Percentiles rank a stretch among this genome's conserved stretches.
Evolutionary conservation across 2,329 filamentous ascomycete species (phyloP).

Genomic region (Pyrenochaeta sp.): DNA sequence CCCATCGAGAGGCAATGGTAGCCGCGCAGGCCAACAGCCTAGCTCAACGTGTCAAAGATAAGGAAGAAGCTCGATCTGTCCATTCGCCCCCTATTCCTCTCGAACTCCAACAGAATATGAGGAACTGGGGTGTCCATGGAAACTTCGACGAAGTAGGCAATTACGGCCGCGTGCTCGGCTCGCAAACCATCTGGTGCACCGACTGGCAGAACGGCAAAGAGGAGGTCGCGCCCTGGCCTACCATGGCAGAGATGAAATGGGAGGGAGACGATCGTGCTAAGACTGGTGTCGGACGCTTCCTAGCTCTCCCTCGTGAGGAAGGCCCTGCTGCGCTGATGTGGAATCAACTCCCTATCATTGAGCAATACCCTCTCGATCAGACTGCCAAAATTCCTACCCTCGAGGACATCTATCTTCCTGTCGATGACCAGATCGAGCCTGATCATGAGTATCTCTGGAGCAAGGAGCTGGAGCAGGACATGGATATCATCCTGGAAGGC

Average conservation of each 20-base stretch:
- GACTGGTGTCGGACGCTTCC: conserved; percentile 52
- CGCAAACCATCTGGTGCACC: conserved; percentile 51
- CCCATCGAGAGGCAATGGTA: conserved; percentile 37
- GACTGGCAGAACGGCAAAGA: conserved; percentile 43
- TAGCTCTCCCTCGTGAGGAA: conserved; percentile 52
- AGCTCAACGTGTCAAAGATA: conserved; percentile 16
- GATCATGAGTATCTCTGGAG: conserved; percentile 36
- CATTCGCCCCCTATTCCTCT: conserved; percentile 9
- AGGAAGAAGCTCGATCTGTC: conserved; percentile 15
- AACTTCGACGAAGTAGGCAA: conserved; percentile 34
- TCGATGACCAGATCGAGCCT: conserved; percentile 44
- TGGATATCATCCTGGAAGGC: conserved; percentile 31
- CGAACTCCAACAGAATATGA: conserved; percentile 17
- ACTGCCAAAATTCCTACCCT: conserved; percentile 44
- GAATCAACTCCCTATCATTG: conserved; percentile 49
- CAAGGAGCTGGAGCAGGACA: conserved; percentile 34
- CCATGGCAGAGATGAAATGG: conserved; percentile 53
- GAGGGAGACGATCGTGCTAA: conserved; percentile 57
- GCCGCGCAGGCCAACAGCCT: conserved; percentile 23
- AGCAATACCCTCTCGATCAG: conserved; percentile 50
- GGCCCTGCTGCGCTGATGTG: conserved; percentile 51
- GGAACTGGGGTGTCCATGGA: conserved; percentile 23
- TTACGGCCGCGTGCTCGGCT: conserved; percentile 42
- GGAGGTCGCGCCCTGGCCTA: conserved; percentile 52
- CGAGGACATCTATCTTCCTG: conserved; percentile 48